A percentile compares a stretch with the other conserved stretches of the same genome.
Evolutionary conservation across 2,329 filamentous ascomycete species (phyloP).

Genomic region (Macrophomina tecta): DNA sequence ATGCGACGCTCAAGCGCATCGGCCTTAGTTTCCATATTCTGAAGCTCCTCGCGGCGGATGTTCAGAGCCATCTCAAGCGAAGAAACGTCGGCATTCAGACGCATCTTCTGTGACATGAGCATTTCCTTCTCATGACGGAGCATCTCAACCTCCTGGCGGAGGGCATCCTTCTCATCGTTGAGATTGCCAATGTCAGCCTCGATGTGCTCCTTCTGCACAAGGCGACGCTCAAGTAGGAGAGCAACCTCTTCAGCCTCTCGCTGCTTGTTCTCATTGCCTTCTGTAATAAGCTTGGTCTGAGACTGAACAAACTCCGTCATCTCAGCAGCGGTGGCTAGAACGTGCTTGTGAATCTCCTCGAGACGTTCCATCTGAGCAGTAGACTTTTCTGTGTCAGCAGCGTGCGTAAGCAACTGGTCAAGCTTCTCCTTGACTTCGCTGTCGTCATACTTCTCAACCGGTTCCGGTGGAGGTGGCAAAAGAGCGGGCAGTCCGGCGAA

Average conservation of each 20-base stretch:
- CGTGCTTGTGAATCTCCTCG: slow-evolving; percentile 86
- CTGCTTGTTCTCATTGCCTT: slow-evolving; percentile 80
- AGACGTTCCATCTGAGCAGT: slow-evolving; percentile 79
- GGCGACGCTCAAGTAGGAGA: slow-evolving; percentile 78
- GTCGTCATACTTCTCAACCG: slow-evolving; percentile 60
- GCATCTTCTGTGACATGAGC: slow-evolving; percentile 77
- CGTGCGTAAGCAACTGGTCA: slow-evolving; percentile 65
- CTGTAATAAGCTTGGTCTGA: slow-evolving; percentile 75
- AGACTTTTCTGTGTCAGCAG: slow-evolving; percentile 69
- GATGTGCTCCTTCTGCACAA: slow-evolving; percentile 68
- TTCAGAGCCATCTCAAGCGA: slow-evolving; percentile 88
- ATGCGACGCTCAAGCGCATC: slow-evolving; percentile 91
- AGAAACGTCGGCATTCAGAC: slow-evolving; percentile 83
- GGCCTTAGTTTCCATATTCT: slow-evolving; percentile 87
- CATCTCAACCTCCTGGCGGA: slow-evolving; percentile 60
- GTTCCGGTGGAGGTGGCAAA: slow-evolving; percentile 48
- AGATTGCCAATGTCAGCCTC: slow-evolving; percentile 54
- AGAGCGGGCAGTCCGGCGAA: slow-evolving; percentile 52
- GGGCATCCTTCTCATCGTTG: slow-evolving; percentile 51
- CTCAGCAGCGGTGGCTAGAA: slow-evolving; percentile 81
- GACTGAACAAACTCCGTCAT: slow-evolving; percentile 80
- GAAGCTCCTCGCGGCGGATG: slow-evolving; percentile 87
- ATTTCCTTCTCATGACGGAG: slow-evolving; percentile 75
- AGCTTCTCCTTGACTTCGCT: slow-evolving; percentile 63
- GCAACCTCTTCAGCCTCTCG: slow-evolving; percentile 80